Evolutionary conservation across 2,329 filamentous ascomycete genomes (phyloP), one percentile per base, ranked within the genome.

Genomic region (Mollisia scopiformis): DNA sequence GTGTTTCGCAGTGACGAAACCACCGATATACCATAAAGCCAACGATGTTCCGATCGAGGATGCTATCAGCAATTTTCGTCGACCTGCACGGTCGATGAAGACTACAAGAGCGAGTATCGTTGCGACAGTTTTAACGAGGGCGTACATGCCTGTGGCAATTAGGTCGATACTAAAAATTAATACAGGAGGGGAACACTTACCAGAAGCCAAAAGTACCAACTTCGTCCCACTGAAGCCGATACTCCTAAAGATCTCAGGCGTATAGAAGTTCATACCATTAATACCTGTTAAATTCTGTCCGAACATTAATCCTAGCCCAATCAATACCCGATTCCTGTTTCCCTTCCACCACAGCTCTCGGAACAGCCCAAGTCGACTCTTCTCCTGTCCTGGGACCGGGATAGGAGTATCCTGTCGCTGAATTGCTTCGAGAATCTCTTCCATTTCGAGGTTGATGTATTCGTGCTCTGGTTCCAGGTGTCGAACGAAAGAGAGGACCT

Each of bases 71-170:
- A 78, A 71, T 13, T 76, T 76, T 62, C 85, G 84, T 47, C 84
- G 81, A 14, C 84, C 84, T 61, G 86, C 79, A 43, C 81, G 80
- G 61, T 87, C 84, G 62, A 87, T 82, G 25, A 87, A 75, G 77
- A 87, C 84, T 60, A 86, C 75, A 2, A 84, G 84, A 66, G 83
- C 86, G 33, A 64, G 5, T 30, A 68, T 55, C 1, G 67, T 69
- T 7, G 65, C 63, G 13, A 63, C 37, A 16, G 62, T 63, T 57
- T 69, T 69, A 30, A 68, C 66, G 1, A 57, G 60, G 6, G 66
- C 67, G 28, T 62, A 69, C 59, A 69, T 69, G 1, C 64, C 66
- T 68, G 35, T 27, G 8, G 14, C 6, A 2, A 2, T 47, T 10
- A 14, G 8, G 16, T 28, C 19, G 43, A 25, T 27, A 47, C 25